Evolutionary conservation across 805 yeast species (phyloP).

Genomic region (Lipomyces lipofer): DNA sequence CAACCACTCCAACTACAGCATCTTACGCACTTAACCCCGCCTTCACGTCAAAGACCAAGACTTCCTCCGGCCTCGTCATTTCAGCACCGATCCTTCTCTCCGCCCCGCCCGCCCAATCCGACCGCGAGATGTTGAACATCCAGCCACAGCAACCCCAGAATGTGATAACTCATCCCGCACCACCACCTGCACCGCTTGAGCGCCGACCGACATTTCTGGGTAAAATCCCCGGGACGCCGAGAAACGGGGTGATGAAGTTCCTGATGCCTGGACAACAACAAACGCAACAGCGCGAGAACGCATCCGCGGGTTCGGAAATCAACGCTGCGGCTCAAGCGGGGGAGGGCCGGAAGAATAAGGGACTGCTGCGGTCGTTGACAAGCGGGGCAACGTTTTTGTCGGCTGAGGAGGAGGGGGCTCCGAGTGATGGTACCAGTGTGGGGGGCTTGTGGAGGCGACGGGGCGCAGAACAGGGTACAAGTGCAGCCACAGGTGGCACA

Average conservation of each 20-base stretch:
- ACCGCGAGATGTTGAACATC: no score
- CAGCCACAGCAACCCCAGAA: no score
- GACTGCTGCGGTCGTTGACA: constrained; percentile 5
- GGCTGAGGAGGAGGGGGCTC: neutral
- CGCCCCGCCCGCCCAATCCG: no score
- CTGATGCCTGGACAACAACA: constrained; percentile 1
- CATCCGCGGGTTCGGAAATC: neutral
- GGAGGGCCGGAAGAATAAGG: constrained; percentile 1
- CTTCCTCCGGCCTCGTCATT: no score
- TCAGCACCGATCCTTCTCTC: no score
- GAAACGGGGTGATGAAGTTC: constrained; percentile 9
- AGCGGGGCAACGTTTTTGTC: constrained; percentile 9
- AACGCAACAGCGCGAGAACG: neutral
- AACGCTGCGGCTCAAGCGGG: constrained; percentile 1
- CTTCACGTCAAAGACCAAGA: no score
- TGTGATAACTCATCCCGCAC: no score
- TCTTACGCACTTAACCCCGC: no score
- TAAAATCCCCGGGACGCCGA: neutral
- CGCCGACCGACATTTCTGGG: constrained; percentile 1
- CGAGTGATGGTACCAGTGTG: neutral
- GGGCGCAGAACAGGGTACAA: no score
- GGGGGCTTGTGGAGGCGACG: neutral
- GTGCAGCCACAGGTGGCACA: neutral
- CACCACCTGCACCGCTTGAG: neutral
- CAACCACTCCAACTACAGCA: neutral